A percentile compares a stretch with the other conserved stretches of the same genome.
Conservation (phyloP, 371 early-diverging fungal species). For the Lichtheimia ornata region DNA sequence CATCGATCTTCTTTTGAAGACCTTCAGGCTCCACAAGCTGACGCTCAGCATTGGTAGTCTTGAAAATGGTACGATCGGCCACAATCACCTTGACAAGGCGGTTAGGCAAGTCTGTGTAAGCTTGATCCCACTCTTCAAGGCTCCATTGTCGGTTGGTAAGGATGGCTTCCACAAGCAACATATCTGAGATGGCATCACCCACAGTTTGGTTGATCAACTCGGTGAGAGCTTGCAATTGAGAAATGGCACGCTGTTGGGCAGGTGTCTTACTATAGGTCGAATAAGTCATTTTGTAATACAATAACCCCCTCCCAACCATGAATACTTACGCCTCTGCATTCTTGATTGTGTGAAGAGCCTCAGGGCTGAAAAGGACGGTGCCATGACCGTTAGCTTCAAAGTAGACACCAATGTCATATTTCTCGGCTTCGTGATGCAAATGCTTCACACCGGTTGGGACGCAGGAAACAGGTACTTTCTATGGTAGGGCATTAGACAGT, state of each 20-base stretch:
- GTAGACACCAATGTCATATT: constrained; percentile 98
- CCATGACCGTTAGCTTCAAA: constrained; percentile 99
- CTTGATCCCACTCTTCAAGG: constrained; percentile 87
- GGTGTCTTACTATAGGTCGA: constrained; percentile 58
- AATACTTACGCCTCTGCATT: constrained; percentile 62
- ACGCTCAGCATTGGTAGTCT: constrained; percentile 95
- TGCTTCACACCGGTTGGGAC: constrained; percentile 99
- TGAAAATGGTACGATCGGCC: constrained; percentile 83
- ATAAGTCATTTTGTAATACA: not conserved
- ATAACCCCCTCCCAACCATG: not conserved
- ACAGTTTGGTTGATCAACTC: constrained; percentile 97
- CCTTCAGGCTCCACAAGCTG: constrained; percentile 85
- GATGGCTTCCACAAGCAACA: constrained; percentile 94
- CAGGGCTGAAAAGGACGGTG: constrained; percentile 93
- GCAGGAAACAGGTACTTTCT: constrained; percentile 92
- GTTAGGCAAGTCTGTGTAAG: constrained; percentile 94
- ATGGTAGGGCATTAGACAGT: constrained; percentile 4
- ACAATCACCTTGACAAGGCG: constrained; percentile 96
- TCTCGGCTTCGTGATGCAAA: constrained; percentile 96
- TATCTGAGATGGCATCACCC: constrained; percentile 98
- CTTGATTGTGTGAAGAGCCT: constrained; percentile 78
- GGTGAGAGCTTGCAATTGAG: constrained; percentile 77
- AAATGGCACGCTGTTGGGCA: constrained; percentile 78
- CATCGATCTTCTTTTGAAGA: constrained; percentile 90
- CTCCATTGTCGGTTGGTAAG: constrained; percentile 81